Conservation (phyloP, 148 eudicot species). For the Silene latifolia region DNA sequence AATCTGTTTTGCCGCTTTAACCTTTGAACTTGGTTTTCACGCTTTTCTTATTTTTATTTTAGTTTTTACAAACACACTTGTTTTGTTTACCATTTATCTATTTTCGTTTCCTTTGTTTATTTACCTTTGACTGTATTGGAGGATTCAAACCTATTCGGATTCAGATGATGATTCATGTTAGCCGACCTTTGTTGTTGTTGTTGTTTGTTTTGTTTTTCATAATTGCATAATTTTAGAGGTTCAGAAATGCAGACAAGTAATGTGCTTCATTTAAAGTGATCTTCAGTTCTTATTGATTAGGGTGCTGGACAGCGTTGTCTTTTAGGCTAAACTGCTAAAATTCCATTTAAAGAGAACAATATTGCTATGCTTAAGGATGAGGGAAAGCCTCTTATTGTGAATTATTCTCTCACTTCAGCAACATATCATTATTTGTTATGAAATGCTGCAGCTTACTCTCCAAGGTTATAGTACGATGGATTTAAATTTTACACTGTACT, state of each 20-base stretch:
- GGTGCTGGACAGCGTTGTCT: neutral
- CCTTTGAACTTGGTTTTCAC: too few species aligned
- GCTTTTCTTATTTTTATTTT: too few species aligned
- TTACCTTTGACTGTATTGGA: too few species aligned
- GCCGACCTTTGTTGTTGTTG: too few species aligned
- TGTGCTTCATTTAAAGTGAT: neutral
- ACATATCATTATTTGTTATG: neutral
- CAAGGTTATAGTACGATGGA: neutral
- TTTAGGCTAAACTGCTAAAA: neutral
- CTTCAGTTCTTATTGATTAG: neutral
- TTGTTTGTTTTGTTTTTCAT: too few species aligned
- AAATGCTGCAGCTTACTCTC: neutral
- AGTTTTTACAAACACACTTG: too few species aligned
- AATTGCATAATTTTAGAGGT: neutral
- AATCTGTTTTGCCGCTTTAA: too few species aligned
- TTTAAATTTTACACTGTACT: neutral
- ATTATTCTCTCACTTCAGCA: neutral
- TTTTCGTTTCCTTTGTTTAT: too few species aligned
- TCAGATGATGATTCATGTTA: too few species aligned
- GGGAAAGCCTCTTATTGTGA: neutral
- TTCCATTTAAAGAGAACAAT: neutral
- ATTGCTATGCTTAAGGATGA: neutral
- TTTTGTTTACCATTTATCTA: too few species aligned
- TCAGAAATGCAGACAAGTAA: neutral
- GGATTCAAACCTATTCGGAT: too few species aligned